Conservation (phyloP, 2,329 filamentous ascomycete genomes). For the Zasmidium angulare region DNA sequence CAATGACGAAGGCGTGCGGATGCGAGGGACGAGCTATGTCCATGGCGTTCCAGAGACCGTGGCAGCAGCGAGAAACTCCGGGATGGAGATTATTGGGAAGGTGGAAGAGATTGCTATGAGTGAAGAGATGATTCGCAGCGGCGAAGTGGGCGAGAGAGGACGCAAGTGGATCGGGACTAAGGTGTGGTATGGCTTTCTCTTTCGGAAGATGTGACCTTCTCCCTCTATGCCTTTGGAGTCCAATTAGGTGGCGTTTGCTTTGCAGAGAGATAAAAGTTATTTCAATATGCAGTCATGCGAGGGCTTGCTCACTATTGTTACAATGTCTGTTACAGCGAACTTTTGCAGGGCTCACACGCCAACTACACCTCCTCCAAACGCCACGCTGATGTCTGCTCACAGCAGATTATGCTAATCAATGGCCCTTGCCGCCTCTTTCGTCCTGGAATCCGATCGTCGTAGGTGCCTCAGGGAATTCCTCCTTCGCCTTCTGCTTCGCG, state of each 20-base stretch:
- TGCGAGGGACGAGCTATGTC: slow-evolving; percentile 59
- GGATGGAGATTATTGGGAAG: slow-evolving; percentile 31
- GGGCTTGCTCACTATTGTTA: neutral
- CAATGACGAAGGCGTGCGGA: slow-evolving; percentile 56
- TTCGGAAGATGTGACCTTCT: slow-evolving; percentile 21
- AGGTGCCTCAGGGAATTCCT: slow-evolving; percentile 49
- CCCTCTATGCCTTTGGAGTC: too few relatives aligned
- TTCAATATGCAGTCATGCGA: neutral
- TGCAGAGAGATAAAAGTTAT: neutral
- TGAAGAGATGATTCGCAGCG: slow-evolving; percentile 32
- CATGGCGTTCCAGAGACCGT: slow-evolving; percentile 55
- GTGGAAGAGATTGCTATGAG: slow-evolving; percentile 34
- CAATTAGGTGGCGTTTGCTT: neutral
- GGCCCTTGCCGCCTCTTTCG: slow-evolving; percentile 49
- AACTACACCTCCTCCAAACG: neutral
- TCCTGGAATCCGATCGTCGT: slow-evolving; percentile 52
- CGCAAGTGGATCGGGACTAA: slow-evolving; percentile 42
- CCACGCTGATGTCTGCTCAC: neutral
- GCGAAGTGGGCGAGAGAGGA: slow-evolving; percentile 36
- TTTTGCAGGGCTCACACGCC: neutral
- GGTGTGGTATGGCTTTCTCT: slow-evolving; percentile 41
- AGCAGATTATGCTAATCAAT: slow-evolving; percentile 18
- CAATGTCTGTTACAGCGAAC: neutral
- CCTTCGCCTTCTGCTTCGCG: slow-evolving; percentile 43
- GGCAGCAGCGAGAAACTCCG: slow-evolving; percentile 43